Base-by-base conservation (phyloP, 306 rosid species). In the Cyamopsis tetragonoloba region DNA sequence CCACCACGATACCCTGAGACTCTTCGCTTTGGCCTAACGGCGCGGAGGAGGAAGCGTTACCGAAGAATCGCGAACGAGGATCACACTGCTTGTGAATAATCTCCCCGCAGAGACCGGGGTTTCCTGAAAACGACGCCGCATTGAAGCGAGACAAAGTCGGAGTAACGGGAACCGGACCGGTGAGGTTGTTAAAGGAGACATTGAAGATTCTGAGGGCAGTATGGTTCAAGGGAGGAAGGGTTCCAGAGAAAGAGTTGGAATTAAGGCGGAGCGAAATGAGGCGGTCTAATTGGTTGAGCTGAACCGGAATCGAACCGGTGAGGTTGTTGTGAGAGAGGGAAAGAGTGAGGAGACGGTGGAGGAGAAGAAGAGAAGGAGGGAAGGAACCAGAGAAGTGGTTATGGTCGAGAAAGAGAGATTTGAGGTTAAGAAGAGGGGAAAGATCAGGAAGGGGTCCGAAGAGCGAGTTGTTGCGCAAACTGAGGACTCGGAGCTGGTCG, bases 401-500 rank as follows among this genome's bases (percentile, higher is more conserved):
- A 5, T 22, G 80, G 72, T 78, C 81, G 8, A 89, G 79, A 37
- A 87, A 75, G 41, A 92, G 91, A 2, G 88, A 74, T 7, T 89
- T 87, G 55, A 92, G 93, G 62, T 89, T 84, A 11, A 7, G 9
- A 72, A 92, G 93, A 0, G 77, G 58, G 4, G 96, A 87, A 19
- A 89, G 89, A 65, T 89, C 91, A 0, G 98, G 98, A 34, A 92
- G 50, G 14, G 91, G 96, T 15, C 98, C 91, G 9, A 35, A 76
- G 58, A 92, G 83, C 6, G 98, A 89, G 83, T 89, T 92, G 73
- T 92, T 92, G 15, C 70, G 81, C 59, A 92, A 87, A 35, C 80
- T 84, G 38, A 92, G 61, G 24, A 89, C 83, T 13, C 96, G 88
- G 66, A 92, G 93, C 83, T 92, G 98, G 85, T 83, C 88, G 70